A percentile compares a stretch with the other conserved stretches of the same genome.
Evolutionary conservation across 306 rosid genomes (phyloP).

Genomic region (Quillaja saponaria): DNA sequence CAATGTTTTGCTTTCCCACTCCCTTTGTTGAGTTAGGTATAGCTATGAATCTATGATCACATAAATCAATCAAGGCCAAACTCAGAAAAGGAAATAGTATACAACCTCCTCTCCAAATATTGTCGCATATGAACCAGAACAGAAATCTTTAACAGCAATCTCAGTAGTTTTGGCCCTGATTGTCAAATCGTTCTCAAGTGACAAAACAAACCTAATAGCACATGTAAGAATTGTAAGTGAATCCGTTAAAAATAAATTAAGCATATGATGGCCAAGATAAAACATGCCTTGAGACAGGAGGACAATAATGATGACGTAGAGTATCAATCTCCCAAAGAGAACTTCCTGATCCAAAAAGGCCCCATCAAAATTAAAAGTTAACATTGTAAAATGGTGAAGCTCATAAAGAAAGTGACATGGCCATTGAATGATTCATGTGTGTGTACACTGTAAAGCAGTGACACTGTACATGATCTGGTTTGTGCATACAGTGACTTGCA

Average conservation of each 20-base stretch:
- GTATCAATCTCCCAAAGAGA: conserved; percentile 97
- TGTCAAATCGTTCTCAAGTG: conserved; percentile 91
- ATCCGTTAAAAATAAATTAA: conserved; percentile 1
- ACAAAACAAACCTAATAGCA: conserved; percentile 66
- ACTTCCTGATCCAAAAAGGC: conserved; percentile 63
- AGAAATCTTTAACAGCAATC: conserved; percentile 69
- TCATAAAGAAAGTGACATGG: too few species aligned
- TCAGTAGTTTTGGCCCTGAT: conserved; percentile 80
- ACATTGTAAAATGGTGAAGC: too few species aligned
- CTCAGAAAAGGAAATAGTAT: too few species aligned
- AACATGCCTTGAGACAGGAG: conserved; percentile 81
- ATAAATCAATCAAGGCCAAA: too few species aligned
- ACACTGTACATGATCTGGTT: too few species aligned
- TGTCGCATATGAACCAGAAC: conserved; percentile 83
- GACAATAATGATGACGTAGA: conserved; percentile 80
- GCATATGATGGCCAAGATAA: conserved; percentile 5
- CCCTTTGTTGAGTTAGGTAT: too few species aligned
- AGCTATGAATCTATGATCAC: too few species aligned
- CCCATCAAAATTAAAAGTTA: too few species aligned
- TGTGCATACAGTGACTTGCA: too few species aligned
- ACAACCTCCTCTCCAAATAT: conserved; percentile 85
- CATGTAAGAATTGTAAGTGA: conserved; percentile 11
- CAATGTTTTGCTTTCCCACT: too few species aligned
- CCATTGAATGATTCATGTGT: too few species aligned
- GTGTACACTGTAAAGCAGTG: too few species aligned